phyloP scores from a whole-genome alignment of 345 rosid species.

The Kernera saxatilis region DNA sequence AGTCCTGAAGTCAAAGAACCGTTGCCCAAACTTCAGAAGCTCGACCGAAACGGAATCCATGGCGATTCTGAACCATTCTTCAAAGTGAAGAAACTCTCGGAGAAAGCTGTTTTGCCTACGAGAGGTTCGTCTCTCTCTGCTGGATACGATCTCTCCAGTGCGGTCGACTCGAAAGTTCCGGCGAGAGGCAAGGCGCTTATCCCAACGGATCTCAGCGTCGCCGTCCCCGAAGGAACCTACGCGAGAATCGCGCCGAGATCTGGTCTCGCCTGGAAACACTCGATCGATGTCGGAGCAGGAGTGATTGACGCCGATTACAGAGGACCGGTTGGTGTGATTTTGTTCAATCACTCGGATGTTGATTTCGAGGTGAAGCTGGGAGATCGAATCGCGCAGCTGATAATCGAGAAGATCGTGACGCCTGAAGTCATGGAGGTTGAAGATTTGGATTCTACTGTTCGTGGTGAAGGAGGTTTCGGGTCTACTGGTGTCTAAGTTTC shows the following conservation, averaged over 20 bases:
- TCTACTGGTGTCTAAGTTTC: conserved; percentile 53
- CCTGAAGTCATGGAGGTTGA: conserved; percentile 65
- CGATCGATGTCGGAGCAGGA: conserved; percentile 77
- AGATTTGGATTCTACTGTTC: conserved; percentile 58
- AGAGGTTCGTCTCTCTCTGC: conserved; percentile 72
- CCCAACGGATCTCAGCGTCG: conserved; percentile 72
- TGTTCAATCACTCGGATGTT: conserved; percentile 61
- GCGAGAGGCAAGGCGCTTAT: conserved; percentile 78
- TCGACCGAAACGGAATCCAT: conserved; percentile 34
- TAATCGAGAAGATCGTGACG: conserved; percentile 64
- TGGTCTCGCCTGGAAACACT: conserved; percentile 73
- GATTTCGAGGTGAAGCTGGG: conserved; percentile 63
- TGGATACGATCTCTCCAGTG: conserved; percentile 82
- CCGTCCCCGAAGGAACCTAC: conserved; percentile 65
- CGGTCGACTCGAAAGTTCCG: conserved; percentile 57
- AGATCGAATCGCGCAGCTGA: conserved; percentile 65
- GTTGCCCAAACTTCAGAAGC: conserved; percentile 41
- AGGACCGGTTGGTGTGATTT: conserved; percentile 70
- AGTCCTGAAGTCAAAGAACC: conserved; percentile 33
- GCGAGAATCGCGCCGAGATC: conserved; percentile 83
- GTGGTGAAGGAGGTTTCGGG: conserved; percentile 84
- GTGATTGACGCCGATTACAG: conserved; percentile 79
- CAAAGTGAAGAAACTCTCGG: conserved; percentile 69
- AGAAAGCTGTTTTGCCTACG: conserved; percentile 63
- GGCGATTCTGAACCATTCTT: conserved; percentile 20